phyloP scores from a whole-genome alignment of 768 basidiomycete species.

The Kwoniella heveanensis region DNA sequence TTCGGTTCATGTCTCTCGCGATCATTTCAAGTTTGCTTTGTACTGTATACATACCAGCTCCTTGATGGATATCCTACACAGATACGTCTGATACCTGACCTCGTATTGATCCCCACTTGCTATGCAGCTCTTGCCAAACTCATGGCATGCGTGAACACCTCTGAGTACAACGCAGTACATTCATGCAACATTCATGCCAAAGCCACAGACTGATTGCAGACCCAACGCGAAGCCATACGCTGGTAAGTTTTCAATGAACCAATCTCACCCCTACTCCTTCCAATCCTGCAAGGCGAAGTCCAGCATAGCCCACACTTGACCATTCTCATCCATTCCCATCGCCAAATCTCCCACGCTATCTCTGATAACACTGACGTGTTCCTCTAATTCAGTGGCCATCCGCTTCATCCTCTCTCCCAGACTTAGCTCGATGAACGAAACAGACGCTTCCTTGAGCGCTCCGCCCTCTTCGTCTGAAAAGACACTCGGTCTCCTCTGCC shows the following conservation, averaged over 20 bases:
- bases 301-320: constrained; percentile 37
- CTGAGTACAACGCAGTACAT: not conserved
- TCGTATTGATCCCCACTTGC: not conserved
- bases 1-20: not conserved
- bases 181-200: not conserved
- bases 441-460: constrained; percentile 1
- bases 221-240: no score
- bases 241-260: no score
- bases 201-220: no score
- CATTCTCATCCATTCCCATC: constrained; percentile 8
- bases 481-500: not conserved
- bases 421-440: constrained; percentile 20
- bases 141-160: no score
- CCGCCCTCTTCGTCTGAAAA: constrained; percentile 19
- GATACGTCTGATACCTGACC: not conserved
- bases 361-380: constrained; percentile 17
- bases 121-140: not conserved
- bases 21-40: not conserved
- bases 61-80: not conserved
- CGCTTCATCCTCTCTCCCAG: constrained; percentile 9
- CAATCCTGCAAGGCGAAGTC: constrained; percentile 36
- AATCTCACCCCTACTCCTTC: constrained; percentile 8
- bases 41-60: not conserved
- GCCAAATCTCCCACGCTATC: constrained; percentile 28
- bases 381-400: constrained; percentile 22